These are phyloP conservation scores for Quaeritorhiza haematococci DNA, from an alignment of 371 early-diverging fungal genomes.

Conservation along the genomic window DNA sequence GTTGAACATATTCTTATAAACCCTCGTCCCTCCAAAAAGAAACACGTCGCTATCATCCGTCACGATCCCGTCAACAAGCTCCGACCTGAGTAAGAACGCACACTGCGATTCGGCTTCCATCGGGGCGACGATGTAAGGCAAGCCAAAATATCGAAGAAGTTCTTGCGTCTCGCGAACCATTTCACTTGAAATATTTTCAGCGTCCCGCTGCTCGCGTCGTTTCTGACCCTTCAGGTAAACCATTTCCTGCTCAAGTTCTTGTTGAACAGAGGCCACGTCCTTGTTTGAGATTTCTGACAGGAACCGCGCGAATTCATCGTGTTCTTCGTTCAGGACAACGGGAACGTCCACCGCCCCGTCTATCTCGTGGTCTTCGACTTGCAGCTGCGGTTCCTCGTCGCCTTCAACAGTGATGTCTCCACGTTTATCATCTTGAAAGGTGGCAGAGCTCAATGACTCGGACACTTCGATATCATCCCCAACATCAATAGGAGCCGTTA, in stretches of 20 bases:
- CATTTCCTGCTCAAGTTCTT: conserved; percentile 54
- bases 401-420: background rate
- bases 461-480: background rate
- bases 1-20: conserved; percentile 96
- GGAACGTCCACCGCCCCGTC: conserved; percentile 7
- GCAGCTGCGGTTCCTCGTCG: background rate
- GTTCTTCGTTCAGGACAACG: conserved; percentile 28
- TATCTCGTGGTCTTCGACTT: conserved; percentile 1
- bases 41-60: conserved; percentile 99
- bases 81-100: conserved; percentile 63
- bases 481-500: background rate
- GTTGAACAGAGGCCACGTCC: conserved; percentile 6
- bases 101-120: conserved; percentile 98
- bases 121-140: conserved; percentile 92
- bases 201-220: conserved; percentile 57
- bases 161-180: conserved; percentile 67
- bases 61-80: conserved; percentile 93
- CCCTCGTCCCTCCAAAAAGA: conserved; percentile 84
- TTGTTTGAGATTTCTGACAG: conserved; percentile 42
- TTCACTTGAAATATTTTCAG: conserved; percentile 60
- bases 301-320: conserved; percentile 51
- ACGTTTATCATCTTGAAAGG: conserved; percentile 1
- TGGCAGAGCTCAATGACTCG: background rate
- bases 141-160: conserved; percentile 88
- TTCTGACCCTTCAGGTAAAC: conserved; percentile 48